phyloP scores from a whole-genome alignment of 2,329 filamentous ascomycete genomes.

The Fusarium paranaense region DNA sequence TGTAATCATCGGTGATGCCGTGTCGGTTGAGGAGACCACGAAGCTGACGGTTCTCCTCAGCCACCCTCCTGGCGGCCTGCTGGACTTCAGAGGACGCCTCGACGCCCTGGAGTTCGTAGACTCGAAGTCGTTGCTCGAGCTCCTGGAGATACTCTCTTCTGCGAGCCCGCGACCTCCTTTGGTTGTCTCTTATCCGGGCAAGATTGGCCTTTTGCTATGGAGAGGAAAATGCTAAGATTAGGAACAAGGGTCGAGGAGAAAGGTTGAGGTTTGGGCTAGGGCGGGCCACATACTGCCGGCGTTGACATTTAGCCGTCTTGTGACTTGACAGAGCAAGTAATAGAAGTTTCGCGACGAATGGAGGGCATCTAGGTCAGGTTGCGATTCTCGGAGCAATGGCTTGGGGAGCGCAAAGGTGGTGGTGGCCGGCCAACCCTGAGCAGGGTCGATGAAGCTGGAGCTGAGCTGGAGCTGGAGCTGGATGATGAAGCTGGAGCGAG shows the following conservation, averaged over 20 bases:
- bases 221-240: constrained; percentile 27
- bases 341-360: constrained; percentile 18
- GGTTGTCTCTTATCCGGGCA: constrained; percentile 78
- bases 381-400: constrained; percentile 19
- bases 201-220: constrained; percentile 54
- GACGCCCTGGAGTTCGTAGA: constrained; percentile 73
- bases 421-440: constrained; percentile 15
- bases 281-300: constrained; percentile 44
- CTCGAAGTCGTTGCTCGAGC: constrained; percentile 70
- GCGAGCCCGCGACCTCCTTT: constrained; percentile 79
- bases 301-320: constrained; percentile 48
- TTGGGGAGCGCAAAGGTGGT: constrained; percentile 8
- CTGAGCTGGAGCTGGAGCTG: constrained; percentile 16
- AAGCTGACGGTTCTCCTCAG: constrained; percentile 76
- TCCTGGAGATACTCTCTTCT: constrained; percentile 79
- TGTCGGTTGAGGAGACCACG: constrained; percentile 67
- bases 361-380: constrained; percentile 39
- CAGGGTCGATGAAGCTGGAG: constrained; percentile 19
- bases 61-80: constrained; percentile 73
- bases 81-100: constrained; percentile 80
- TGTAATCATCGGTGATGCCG: constrained; percentile 68
- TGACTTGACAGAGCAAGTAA: constrained; percentile 30
- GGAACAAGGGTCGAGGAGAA: constrained; percentile 22
- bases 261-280: constrained; percentile 11
- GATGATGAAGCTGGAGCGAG: constrained; percentile 27